Evolutionary conservation across 305 asterid species (phyloP).

Genomic region (Plantago lanceolata): DNA sequence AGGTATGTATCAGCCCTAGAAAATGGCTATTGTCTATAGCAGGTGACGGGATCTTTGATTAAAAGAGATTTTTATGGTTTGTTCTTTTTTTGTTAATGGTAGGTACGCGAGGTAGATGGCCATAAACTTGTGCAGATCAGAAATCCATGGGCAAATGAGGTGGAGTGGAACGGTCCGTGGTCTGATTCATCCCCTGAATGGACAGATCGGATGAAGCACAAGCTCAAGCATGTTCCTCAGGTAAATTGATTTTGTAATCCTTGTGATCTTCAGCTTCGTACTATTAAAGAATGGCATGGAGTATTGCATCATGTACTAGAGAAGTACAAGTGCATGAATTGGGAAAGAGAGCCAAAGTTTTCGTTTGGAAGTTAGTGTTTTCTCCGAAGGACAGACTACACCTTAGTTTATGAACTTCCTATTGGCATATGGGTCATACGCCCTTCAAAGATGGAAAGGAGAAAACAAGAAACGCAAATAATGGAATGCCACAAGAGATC

Average conservation of each 20-base stretch:
- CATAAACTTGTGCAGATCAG: slow-evolving; percentile 93
- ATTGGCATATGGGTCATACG: too few relatives aligned
- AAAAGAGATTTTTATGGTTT: slow-evolving; percentile 15
- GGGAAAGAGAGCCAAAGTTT: too few relatives aligned
- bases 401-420: too few relatives aligned
- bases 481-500: too few relatives aligned
- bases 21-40: slow-evolving; percentile 8
- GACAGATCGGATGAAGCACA: slow-evolving; percentile 98
- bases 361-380: too few relatives aligned
- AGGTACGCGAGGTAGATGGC: slow-evolving; percentile 81
- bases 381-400: too few relatives aligned
- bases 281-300: too few relatives aligned
- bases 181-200: slow-evolving; percentile 95
- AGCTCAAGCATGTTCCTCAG: slow-evolving; percentile 93
- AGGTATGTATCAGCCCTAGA: slow-evolving; percentile 39
- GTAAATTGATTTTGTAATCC: slow-evolving; percentile 29
- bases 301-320: too few relatives aligned
- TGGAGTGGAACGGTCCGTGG: slow-evolving; percentile 99
- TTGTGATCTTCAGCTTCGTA: too few relatives aligned
- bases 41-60: slow-evolving; percentile 11
- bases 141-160: slow-evolving; percentile 98
- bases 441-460: too few relatives aligned
- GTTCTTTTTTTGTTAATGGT: slow-evolving; percentile 2
- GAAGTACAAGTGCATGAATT: too few relatives aligned
- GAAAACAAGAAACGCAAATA: too few relatives aligned